These are phyloP conservation scores for Phanerochaete carnosa DNA, from an alignment of 768 basidiomycete species.

Conservation along the genomic window DNA sequence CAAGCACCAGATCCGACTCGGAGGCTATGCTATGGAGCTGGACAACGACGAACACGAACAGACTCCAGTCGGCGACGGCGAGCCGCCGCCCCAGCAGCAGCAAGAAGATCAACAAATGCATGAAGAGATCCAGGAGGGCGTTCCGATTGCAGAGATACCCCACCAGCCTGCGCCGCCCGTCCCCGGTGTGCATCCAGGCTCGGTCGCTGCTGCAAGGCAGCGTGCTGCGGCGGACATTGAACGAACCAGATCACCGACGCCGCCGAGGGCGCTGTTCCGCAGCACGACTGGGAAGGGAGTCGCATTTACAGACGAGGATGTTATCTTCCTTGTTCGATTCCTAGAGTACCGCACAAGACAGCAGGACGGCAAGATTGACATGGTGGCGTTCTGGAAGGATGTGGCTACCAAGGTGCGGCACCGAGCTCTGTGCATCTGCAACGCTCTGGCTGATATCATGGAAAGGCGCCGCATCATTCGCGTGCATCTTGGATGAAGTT, in stretches of 20 bases:
- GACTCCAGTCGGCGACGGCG: constrained; percentile 22
- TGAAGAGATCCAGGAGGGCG: constrained; percentile 7
- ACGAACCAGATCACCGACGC: constrained; percentile 75
- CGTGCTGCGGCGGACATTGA: constrained; percentile 36
- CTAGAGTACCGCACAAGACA: constrained; percentile 46
- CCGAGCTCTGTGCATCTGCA: constrained; percentile 8
- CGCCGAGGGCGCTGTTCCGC: constrained; percentile 72
- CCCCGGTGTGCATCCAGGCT: constrained; percentile 34
- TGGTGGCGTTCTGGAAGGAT: constrained; percentile 80
- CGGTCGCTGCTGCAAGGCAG: constrained; percentile 42
- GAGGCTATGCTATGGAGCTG: constrained; percentile 76
- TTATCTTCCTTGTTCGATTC: constrained; percentile 71
- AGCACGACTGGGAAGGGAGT: constrained; percentile 91
- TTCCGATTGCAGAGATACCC: background rate
- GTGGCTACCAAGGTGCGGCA: constrained; percentile 61
- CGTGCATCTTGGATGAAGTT: constrained; percentile 95
- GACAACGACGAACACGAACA: constrained; percentile 48
- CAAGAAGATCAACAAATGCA: constrained; percentile 14
- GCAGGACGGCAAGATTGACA: constrained; percentile 59
- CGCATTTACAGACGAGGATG: constrained; percentile 83
- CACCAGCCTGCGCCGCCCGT: constrained; percentile 13
- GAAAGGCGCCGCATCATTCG: constrained; percentile 83
- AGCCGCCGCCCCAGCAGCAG: constrained; percentile 41
- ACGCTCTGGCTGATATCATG: background rate
- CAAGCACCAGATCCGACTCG: constrained; percentile 87